phyloP scores from a whole-genome alignment of 768 basidiomycete species.

The Infundibulicybe gibba region DNA sequence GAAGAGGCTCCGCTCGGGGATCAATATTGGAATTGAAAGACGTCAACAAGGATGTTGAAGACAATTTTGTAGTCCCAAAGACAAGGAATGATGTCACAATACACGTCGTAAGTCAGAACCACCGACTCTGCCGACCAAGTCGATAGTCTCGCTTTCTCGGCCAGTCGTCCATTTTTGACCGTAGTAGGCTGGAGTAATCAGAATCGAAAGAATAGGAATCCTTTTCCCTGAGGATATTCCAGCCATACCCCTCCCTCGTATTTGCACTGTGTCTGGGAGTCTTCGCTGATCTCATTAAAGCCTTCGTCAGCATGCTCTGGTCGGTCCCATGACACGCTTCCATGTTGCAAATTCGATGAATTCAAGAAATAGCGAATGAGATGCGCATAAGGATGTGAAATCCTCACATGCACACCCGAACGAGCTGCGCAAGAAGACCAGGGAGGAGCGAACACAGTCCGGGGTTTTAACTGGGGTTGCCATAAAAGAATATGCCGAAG shows the following conservation, averaged over 20 bases:
- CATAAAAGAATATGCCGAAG: too few species aligned
- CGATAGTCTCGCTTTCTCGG: conserved; percentile 1
- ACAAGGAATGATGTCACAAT: conserved; percentile 20
- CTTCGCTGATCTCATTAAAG: too few species aligned
- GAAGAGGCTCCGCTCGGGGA: too few species aligned
- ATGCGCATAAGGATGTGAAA: too few species aligned
- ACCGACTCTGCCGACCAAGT: conserved; percentile 16
- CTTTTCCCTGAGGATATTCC: neutral
- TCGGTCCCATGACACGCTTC: too few species aligned
- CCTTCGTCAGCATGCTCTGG: too few species aligned
- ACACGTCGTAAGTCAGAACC: conserved; percentile 24
- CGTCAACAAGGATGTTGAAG: conserved; percentile 3
- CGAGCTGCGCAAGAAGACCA: too few species aligned
- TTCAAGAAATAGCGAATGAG: too few species aligned
- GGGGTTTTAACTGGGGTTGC: too few species aligned
- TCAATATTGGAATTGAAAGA: conserved; percentile 4
- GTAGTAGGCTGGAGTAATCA: neutral
- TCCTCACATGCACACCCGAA: too few species aligned
- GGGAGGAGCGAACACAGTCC: too few species aligned
- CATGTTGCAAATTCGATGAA: too few species aligned
- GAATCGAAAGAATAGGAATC: neutral
- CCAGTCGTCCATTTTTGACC: neutral
- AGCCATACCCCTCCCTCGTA: neutral
- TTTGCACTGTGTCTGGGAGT: neutral
- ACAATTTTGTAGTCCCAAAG: conserved; percentile 14